These are phyloP conservation scores for Macrolepiota albuminosa DNA, from an alignment of 768 basidiomycete genomes.

Conservation along the genomic window DNA sequence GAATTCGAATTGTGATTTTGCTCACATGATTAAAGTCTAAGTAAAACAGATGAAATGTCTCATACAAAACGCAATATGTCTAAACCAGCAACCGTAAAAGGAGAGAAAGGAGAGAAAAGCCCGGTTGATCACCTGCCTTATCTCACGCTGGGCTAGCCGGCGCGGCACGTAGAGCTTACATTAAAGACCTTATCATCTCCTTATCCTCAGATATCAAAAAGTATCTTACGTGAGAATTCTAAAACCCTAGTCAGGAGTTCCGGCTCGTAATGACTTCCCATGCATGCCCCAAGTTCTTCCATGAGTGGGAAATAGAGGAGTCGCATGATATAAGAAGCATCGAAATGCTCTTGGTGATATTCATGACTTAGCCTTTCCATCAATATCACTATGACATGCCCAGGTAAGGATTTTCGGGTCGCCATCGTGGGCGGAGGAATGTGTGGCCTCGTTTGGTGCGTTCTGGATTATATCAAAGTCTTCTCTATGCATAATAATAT, in stretches of 20 bases:
- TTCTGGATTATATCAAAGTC: background rate
- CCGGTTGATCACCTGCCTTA: too few relatives aligned
- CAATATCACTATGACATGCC: background rate
- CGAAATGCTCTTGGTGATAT: background rate
- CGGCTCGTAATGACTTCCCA: background rate
- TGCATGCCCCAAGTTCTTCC: too few relatives aligned
- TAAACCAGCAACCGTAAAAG: too few relatives aligned
- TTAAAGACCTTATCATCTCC: too few relatives aligned
- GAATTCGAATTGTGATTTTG: too few relatives aligned
- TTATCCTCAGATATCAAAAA: background rate
- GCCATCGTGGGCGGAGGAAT: constrained; percentile 56
- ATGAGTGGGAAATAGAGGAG: background rate
- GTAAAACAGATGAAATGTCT: too few relatives aligned
- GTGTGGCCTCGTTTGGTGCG: constrained; percentile 42
- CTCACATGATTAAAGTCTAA: too few relatives aligned
- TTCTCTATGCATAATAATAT: background rate
- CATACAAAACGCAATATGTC: too few relatives aligned
- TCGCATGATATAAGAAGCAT: background rate
- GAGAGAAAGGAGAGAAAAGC: too few relatives aligned
- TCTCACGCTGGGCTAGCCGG: too few relatives aligned
- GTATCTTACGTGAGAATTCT: background rate
- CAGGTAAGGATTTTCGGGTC: constrained; percentile 38
- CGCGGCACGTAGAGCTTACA: too few relatives aligned
- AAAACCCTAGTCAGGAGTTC: background rate
- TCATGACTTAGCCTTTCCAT: background rate